Conservation (phyloP, 2,329 filamentous ascomycete genomes). For the Beauveria varroae region DNA sequence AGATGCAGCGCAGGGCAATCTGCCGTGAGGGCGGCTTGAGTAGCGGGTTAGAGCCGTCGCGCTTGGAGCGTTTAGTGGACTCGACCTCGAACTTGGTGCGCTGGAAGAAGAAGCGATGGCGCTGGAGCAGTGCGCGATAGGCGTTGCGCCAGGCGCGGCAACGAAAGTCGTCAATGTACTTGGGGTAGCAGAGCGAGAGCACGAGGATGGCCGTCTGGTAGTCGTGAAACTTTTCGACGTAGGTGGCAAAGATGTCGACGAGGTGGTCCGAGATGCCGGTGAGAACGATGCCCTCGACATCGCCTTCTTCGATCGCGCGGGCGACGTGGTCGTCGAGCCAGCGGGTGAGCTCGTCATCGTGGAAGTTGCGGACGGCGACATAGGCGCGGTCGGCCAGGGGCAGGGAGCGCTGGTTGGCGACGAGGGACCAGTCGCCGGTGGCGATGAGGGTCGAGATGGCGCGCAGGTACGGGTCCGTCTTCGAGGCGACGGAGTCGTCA, state of each 20-base stretch:
- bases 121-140: constrained; percentile 65
- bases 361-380: constrained; percentile 61
- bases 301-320: constrained; percentile 55
- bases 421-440: constrained; percentile 66
- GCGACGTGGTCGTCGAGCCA: constrained; percentile 63
- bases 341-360: constrained; percentile 51
- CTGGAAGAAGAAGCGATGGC: constrained; percentile 65
- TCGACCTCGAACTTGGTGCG: constrained; percentile 73
- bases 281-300: constrained; percentile 70
- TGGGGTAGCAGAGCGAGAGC: constrained; percentile 64
- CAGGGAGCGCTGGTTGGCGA: constrained; percentile 65
- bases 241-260: constrained; percentile 68
- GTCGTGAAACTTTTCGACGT: constrained; percentile 68
- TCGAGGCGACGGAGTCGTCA: constrained; percentile 50
- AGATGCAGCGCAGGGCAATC: constrained; percentile 68
- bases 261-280: constrained; percentile 67
- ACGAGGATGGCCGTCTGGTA: constrained; percentile 72
- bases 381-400: constrained; percentile 68
- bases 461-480: constrained; percentile 70
- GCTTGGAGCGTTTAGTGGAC: constrained; percentile 62
- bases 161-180: constrained; percentile 70
- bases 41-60: constrained; percentile 48
- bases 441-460: constrained; percentile 73
- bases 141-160: constrained; percentile 65
- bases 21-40: constrained; percentile 60